These are phyloP conservation scores for Zymoseptoria ardabiliae DNA, from an alignment of 2,329 filamentous ascomycete species.

Conservation along the genomic window DNA sequence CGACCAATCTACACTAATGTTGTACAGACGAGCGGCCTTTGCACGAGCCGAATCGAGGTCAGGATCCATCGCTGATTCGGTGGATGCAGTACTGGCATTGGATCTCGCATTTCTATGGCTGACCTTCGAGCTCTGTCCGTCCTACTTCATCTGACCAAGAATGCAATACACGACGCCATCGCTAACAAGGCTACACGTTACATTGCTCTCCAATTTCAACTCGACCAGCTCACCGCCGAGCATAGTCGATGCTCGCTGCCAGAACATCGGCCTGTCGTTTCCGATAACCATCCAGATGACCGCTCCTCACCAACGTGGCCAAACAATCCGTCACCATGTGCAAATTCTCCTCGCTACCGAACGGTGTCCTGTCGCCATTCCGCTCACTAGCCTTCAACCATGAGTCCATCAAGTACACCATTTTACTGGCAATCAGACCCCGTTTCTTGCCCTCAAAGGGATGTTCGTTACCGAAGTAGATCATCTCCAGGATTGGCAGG, in stretches of 20 bases:
- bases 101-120: neutral
- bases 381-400: constrained; percentile 55
- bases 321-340: constrained; percentile 32
- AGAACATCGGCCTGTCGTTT: constrained; percentile 18
- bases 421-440: constrained; percentile 52
- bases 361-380: constrained; percentile 45
- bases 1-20: neutral
- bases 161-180: neutral
- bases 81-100: neutral
- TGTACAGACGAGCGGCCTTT: neutral
- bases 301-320: constrained; percentile 17
- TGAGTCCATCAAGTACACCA: constrained; percentile 52
- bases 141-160: neutral
- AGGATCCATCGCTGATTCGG: neutral
- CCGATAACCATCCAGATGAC: constrained; percentile 17
- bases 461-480: constrained; percentile 60
- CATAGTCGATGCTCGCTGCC: constrained; percentile 8
- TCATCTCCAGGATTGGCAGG: constrained; percentile 54
- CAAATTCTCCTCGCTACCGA: constrained; percentile 54
- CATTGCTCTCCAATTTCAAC: neutral
- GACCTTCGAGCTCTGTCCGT: neutral
- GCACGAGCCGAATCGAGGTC: neutral
- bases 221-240: neutral
- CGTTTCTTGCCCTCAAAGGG: constrained; percentile 56
- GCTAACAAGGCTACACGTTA: neutral